A percentile compares a stretch with the other conserved stretches of the same genome.
Conservation (phyloP, 805 yeast genomes). For the Cyberlindnera maclurae region DNA sequence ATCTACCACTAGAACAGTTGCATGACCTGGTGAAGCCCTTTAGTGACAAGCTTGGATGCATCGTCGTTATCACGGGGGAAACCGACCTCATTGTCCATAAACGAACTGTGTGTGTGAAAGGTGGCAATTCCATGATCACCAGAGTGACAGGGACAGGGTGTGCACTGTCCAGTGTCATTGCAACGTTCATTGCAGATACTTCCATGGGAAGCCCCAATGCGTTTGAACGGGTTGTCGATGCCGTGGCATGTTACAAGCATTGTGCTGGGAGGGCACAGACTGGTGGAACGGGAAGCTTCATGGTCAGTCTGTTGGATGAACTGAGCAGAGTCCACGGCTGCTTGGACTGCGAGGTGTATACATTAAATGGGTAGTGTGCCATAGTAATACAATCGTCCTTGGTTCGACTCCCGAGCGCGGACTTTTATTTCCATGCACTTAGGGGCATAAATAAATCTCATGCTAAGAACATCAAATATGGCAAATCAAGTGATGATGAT, state of each 20-base stretch:
- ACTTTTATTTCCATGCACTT: too few species aligned
- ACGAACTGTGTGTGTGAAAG: constrained; percentile 31
- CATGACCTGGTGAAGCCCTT: constrained; percentile 33
- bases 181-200: constrained; percentile 41
- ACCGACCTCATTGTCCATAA: constrained; percentile 41
- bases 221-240: constrained; percentile 1
- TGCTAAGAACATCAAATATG: too few species aligned
- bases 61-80: constrained; percentile 69
- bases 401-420: too few species aligned
- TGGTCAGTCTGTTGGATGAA: not conserved
- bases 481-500: too few species aligned
- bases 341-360: not conserved
- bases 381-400: too few species aligned
- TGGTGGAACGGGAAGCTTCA: constrained; percentile 1
- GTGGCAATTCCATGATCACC: constrained; percentile 61
- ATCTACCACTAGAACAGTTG: constrained; percentile 16
- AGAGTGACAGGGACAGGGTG: constrained; percentile 80
- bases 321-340: not conserved
- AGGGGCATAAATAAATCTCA: too few species aligned
- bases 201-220: not conserved
- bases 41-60: constrained; percentile 35
- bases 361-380: too few species aligned
- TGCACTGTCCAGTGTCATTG: constrained; percentile 66
- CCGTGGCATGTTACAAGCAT: constrained; percentile 1
- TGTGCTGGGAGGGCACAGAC: constrained; percentile 1